A percentile compares a stretch with the other conserved stretches of the same genome.
These are phyloP conservation scores for Coleophoma crateriformis DNA, from an alignment of 2,329 filamentous ascomycete genomes.

Conservation along the genomic window DNA sequence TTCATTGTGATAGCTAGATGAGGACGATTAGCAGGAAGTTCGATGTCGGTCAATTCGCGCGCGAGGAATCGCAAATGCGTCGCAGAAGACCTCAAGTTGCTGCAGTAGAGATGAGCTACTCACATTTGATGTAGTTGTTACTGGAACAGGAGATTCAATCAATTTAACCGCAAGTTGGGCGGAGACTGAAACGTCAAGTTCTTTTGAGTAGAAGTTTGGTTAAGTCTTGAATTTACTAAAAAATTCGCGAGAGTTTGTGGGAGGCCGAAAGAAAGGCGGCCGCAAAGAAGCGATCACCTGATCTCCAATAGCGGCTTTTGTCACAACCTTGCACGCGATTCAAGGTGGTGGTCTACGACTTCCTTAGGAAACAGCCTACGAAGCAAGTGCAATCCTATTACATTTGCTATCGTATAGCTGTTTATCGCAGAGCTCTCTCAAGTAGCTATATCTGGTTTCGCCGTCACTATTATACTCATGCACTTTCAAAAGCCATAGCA, in stretches of 20 bases:
- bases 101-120: slow-evolving; percentile 4
- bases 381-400: background rate
- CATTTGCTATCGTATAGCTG: background rate
- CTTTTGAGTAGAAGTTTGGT: slow-evolving; percentile 7
- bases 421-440: background rate
- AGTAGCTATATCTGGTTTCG: background rate
- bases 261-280: too few species aligned
- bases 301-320: too few species aligned
- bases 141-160: slow-evolving; percentile 92
- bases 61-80: too few species aligned
- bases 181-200: slow-evolving; percentile 99
- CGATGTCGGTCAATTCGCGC: background rate
- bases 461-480: background rate
- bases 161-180: slow-evolving; percentile 97
- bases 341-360: too few species aligned
- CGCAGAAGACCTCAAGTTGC: background rate
- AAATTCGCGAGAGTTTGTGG: background rate
- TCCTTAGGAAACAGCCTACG: too few species aligned
- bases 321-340: too few species aligned
- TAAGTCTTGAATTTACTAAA: slow-evolving; percentile 1
- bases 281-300: background rate
- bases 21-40: slow-evolving; percentile 12
- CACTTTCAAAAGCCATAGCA: background rate
- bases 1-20: slow-evolving; percentile 76
- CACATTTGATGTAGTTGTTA: slow-evolving; percentile 20